phyloP scores from a whole-genome alignment of 2,329 filamentous ascomycete genomes.

The Orbilia ellipsospora region DNA sequence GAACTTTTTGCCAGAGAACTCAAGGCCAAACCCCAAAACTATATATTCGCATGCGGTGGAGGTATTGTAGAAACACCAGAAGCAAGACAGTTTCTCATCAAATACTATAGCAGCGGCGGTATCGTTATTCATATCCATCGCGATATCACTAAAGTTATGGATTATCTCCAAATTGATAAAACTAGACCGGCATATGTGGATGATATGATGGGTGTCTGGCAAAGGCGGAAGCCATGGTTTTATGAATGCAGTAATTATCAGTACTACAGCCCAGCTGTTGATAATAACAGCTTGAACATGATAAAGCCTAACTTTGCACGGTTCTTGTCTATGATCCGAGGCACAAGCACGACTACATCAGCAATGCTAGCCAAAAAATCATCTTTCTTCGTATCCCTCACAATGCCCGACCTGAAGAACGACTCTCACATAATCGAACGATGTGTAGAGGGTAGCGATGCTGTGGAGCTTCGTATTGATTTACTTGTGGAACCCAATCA shows the following conservation, averaged over 20 bases:
- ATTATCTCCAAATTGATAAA: slow-evolving; percentile 88
- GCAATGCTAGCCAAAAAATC: slow-evolving; percentile 71
- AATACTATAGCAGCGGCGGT: slow-evolving; percentile 80
- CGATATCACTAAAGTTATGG: slow-evolving; percentile 86
- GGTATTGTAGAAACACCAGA: slow-evolving; percentile 88
- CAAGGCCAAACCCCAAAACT: slow-evolving; percentile 76
- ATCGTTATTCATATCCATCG: slow-evolving; percentile 88
- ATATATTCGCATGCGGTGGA: slow-evolving; percentile 93
- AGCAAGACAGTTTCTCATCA: slow-evolving; percentile 78
- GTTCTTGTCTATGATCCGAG: slow-evolving; percentile 77
- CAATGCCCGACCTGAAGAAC: slow-evolving; percentile 75
- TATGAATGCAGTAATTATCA: slow-evolving; percentile 92
- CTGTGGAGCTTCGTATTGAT: slow-evolving; percentile 93
- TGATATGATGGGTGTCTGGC: slow-evolving; percentile 90
- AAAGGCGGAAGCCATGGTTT: slow-evolving; percentile 88
- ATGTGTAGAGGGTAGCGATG: slow-evolving; percentile 83
- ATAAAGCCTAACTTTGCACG: slow-evolving; percentile 76
- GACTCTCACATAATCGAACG: slow-evolving; percentile 71
- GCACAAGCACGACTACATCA: slow-evolving; percentile 69
- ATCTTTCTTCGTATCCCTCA: slow-evolving; percentile 93
- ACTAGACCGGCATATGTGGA: slow-evolving; percentile 91
- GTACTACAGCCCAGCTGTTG: slow-evolving; percentile 82
- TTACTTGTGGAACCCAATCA: slow-evolving; percentile 77
- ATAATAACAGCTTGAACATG: slow-evolving; percentile 66
- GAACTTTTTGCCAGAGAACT: slow-evolving; percentile 78